phyloP scores from a whole-genome alignment of 805 yeast species.

The Nakazawaea populi region DNA sequence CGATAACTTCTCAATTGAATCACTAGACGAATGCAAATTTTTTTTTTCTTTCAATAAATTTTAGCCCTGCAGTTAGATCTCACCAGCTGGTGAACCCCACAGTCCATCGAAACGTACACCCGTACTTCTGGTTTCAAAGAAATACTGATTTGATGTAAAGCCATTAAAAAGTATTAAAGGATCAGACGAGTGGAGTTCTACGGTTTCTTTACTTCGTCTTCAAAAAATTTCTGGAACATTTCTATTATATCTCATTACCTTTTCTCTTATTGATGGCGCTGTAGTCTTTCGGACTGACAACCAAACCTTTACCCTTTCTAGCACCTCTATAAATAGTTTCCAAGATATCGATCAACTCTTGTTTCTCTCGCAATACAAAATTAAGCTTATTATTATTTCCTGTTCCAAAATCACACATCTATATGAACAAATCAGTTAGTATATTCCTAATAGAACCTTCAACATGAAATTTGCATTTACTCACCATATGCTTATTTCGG shows the following conservation, averaged over 20 bases:
- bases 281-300: slow-evolving; percentile 74
- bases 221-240: background rate
- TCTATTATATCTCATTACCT: background rate
- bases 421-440: background rate
- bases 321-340: slow-evolving; percentile 93
- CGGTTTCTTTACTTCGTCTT: background rate
- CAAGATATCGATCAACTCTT: slow-evolving; percentile 84
- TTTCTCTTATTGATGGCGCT: slow-evolving; percentile 26
- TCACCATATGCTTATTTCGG: slow-evolving; percentile 80
- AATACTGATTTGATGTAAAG: too few species aligned
- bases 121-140: too few species aligned
- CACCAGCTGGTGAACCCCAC: too few species aligned
- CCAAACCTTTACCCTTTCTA: slow-evolving; percentile 86
- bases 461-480: background rate
- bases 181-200: too few species aligned
- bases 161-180: too few species aligned
- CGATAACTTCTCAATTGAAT: too few species aligned
- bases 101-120: too few species aligned
- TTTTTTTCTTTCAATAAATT: too few species aligned
- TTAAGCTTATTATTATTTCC: slow-evolving; percentile 95
- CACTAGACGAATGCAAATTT: too few species aligned
- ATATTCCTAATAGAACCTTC: too few species aligned
- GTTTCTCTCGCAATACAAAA: slow-evolving; percentile 70
- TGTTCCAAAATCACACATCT: slow-evolving; percentile 95
- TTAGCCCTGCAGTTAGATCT: too few species aligned